Base-by-base conservation (phyloP, 306 rosid species). In the Cicer bijugum region DNA sequence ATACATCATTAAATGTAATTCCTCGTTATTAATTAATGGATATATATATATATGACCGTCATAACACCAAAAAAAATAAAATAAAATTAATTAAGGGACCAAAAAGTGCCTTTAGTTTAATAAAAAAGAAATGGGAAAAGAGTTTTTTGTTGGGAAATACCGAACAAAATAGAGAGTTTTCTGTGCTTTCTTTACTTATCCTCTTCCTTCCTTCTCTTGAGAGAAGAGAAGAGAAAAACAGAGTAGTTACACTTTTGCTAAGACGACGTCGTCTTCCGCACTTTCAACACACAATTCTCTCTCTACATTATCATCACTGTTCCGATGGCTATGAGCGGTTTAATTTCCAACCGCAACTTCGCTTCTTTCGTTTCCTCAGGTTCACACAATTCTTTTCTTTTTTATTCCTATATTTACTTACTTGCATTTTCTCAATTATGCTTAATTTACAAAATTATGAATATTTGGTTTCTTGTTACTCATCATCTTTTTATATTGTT, bases 321-420 rank as follows among this genome's bases (percentile, higher is more conserved):
- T 10, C 10, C 79, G 82, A 93, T 93, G 96, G 88, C 88, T 74
- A 84, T 93, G 75, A 88, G 86, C 12, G 86, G 89, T 75, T 81
- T 88, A 16, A 81, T 93, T 62, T 89, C 93, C 50, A 85, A 86
- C 81, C 88, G 92, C 66, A 81, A 84, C 68, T 88, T 93, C 65
- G 81, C 84, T 82, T 92, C 89, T 6, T 80, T 87, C 70, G 1
- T 84, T 56, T 82, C 82, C 64, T 78, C 93, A 72, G 84, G 93
- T 92, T 77, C 60, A 1, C 23, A 0, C 15, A 12, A 8, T 71
- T 79, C 5, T 9, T 6, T 45, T 75, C 8, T 12, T 40, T 35
- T 75, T 39, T 0, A 10, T 10, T 6, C 20, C 20, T 48, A 37
- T 2, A 28, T 5, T 1, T 75, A 43, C 37, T 8, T 63, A 3